Evolutionary conservation across 2,329 filamentous ascomycete species (phyloP), one percentile per base, ranked within the genome.

Genomic region (Xylaria sp.): DNA sequence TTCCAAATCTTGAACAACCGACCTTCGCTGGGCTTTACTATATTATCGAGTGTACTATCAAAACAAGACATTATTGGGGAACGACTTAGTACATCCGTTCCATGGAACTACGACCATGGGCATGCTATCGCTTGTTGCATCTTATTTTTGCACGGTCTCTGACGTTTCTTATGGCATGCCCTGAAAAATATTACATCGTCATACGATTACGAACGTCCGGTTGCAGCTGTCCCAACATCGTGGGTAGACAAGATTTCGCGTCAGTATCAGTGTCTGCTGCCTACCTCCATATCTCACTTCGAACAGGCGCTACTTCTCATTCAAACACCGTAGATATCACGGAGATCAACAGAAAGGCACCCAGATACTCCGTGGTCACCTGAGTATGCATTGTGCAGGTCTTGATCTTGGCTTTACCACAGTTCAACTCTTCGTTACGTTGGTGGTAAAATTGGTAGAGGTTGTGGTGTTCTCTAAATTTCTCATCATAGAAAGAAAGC

Each of bases 1-100:
- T 48, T 57, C 62, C 49, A 23, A 41, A 62, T 51, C 43, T 65
- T 23, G 43, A 51, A 51, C 63, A 28, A 39, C 67, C 54, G 36
- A 57, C 43, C 56, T 39, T 57, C 46, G 52, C 55, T 39, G 13
- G 64, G 49, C 23, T 49, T 55, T 62, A 8, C 48, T 48, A 57
- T 46, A 54, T 57, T 39, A 51, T 23, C 55, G 36, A 62, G 61
- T 70, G 58, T 69, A 71, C 48, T 69, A 70, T 51, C 61, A 67
- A 58, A 66, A 52, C 57, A 65, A 63, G 48, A 62, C 64, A 28
- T 62, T 58, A 54, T 43, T 59, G 54, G 56, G 56, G 48, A 57
- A 65, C 61, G 57, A 54, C 64, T 10, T 62, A 60, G 57, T 31
- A 48, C n/a, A 59, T 64, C 13, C 23, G n/a, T 62, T 36, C 41